phyloP scores from a whole-genome alignment of 495 filamentous ascomycete genomes.

The Xylaria palmicola region DNA sequence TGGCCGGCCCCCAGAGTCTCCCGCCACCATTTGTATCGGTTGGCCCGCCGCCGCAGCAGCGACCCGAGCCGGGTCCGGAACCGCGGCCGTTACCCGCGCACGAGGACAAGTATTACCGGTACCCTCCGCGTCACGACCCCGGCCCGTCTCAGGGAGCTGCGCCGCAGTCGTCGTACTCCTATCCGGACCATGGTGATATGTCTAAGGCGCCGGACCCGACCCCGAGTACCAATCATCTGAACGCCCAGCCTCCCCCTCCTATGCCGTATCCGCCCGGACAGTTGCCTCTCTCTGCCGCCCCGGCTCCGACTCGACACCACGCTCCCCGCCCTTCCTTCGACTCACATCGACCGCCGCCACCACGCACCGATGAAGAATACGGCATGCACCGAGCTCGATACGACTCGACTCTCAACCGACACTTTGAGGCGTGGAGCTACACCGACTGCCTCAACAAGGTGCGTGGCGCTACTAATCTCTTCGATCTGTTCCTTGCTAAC shows the following conservation, averaged over 20 bases:
- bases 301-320: constrained; percentile 39
- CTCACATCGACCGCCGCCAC: constrained; percentile 33
- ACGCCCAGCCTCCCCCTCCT: constrained; percentile 30
- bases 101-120: constrained; percentile 32
- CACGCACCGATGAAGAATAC: constrained; percentile 42
- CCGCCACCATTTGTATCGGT: constrained; percentile 24
- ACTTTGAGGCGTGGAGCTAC: constrained; percentile 44
- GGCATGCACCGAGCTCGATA: constrained; percentile 36
- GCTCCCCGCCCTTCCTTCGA: constrained; percentile 42
- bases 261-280: constrained; percentile 39
- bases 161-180: constrained; percentile 24
- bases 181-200: constrained; percentile 24
- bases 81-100: constrained; percentile 26
- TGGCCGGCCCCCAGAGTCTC: constrained; percentile 24
- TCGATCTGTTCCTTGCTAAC: constrained; percentile 19
- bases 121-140: constrained; percentile 25
- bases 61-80: constrained; percentile 27
- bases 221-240: constrained; percentile 18
- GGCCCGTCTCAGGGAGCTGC: constrained; percentile 26
- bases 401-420: constrained; percentile 39
- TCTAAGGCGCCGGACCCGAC: constrained; percentile 22
- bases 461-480: constrained; percentile 15
- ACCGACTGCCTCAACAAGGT: constrained; percentile 43
- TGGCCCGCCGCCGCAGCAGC: constrained; percentile 15
- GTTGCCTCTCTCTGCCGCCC: constrained; percentile 43